Base-by-base conservation (phyloP, 1,139 yeast genomes). In the Geotrichum restrictum region DNA sequence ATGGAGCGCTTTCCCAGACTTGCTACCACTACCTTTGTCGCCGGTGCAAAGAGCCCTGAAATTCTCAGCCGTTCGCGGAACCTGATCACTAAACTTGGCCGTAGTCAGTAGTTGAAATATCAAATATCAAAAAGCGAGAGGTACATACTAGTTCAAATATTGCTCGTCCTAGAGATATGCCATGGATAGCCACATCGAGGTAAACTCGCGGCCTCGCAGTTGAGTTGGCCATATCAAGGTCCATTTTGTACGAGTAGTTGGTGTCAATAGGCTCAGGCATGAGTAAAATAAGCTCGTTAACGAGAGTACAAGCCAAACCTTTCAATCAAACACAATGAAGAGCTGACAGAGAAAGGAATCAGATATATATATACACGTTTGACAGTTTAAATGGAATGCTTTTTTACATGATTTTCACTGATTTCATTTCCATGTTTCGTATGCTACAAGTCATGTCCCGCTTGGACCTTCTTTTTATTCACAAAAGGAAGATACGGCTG, bases 1-100 rank as follows among this genome's bases (percentile, higher is more conserved):
- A 55, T 75, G 73, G 57, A 87, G 74, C 10, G 88, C 87, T 58
- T 79, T 76, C 8, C 89, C 91, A 1, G 77, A 70, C 45, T 68
- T 64, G n/a, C n/a, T n/a, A 13, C 88, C 85, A 33, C 61, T 63
- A 14, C 97, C 98, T 63, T 83, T 82, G 64, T 87, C 95, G 19
- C 97, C 97, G 43, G 96, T 85, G 70, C 95, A 85, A 54, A 94
- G 75, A 2, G 93, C 88, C 59, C 91, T 79, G 76, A 94, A 93
- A 73, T 93, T 93, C 64, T 88, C 97, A 3, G 94, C 87, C 0
- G 98, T 93, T 69, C 83, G 86, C 49, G 98, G 98, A 3, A 87
- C 96, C 32, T 48, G 29, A 24, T 24, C 29, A 8, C 29, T 24
- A 24, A 24, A 24, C 29, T 24, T 5, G 29, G 29, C 29, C 11